phyloP scores from a whole-genome alignment of 192 early-diverging fungal genomes.

The Phycomyces nitens region DNA sequence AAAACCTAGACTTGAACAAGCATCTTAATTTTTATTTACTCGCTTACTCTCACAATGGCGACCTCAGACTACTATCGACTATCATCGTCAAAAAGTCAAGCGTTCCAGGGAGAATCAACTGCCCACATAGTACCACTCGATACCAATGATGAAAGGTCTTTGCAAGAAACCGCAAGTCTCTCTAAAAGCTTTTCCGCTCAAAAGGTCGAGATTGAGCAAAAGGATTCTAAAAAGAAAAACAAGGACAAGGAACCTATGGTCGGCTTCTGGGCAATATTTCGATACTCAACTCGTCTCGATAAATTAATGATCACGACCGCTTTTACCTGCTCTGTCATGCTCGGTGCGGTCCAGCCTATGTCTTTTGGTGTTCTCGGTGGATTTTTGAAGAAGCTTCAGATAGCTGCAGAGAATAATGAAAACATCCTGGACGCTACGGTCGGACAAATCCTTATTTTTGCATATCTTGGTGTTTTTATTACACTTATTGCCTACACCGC shows the following conservation, averaged over 20 bases:
- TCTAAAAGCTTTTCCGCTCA: constrained; percentile 1
- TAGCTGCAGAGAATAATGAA: not conserved
- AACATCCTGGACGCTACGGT: constrained; percentile 14
- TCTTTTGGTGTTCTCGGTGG: constrained; percentile 28
- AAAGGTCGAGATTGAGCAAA: not conserved
- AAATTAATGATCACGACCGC: constrained; percentile 12
- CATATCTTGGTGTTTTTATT: constrained; percentile 55
- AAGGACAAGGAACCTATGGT: constrained; percentile 46
- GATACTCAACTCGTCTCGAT: constrained; percentile 45
- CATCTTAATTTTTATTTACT: no score
- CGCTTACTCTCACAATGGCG: no score
- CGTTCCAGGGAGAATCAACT: no score
- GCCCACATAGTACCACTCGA: no score
- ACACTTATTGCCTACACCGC: constrained; percentile 55
- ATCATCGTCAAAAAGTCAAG: no score
- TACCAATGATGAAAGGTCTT: no score
- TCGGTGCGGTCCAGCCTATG: constrained; percentile 29
- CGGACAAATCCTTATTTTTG: constrained; percentile 41
- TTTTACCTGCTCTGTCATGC: constrained; percentile 9
- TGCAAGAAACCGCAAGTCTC: not conserved
- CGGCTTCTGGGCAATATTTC: constrained; percentile 58
- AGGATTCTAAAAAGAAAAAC: constrained; percentile 10
- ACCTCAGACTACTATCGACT: no score
- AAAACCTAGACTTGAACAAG: no score
- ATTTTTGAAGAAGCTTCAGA: constrained; percentile 12